Percentiles rank a stretch among this genome's conserved stretches.
phyloP scores from a whole-genome alignment of 805 yeast genomes.

The Pichia eremophila region DNA sequence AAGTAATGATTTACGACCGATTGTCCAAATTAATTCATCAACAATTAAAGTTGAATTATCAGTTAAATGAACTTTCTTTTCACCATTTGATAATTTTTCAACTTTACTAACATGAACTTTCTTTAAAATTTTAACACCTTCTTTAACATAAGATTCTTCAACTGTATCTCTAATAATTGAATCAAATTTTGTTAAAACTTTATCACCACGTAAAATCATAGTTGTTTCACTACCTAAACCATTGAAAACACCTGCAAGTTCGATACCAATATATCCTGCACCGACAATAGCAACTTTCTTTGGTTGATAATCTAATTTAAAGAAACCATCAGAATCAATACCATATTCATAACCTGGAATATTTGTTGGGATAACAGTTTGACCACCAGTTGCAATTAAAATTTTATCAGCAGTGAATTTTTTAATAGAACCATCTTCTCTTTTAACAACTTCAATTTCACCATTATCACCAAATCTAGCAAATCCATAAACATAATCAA shows the following conservation, averaged over 20 bases:
- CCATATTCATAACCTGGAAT: conserved; percentile 81
- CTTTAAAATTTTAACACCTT: conserved; percentile 78
- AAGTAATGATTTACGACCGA: conserved; percentile 76
- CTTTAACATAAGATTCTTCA: conserved; percentile 70
- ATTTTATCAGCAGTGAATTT: conserved; percentile 71
- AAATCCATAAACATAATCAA: conserved; percentile 77
- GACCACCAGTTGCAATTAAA: conserved; percentile 90
- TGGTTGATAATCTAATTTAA: conserved; percentile 73
- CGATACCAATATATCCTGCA: conserved; percentile 96
- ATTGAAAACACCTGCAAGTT: conserved; percentile 88
- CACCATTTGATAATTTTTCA: conserved; percentile 39
- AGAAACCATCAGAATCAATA: conserved; percentile 85
- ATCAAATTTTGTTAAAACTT: conserved; percentile 84
- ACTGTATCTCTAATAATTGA: conserved; percentile 66
- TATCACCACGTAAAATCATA: conserved; percentile 82
- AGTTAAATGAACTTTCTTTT: conserved; percentile 38
- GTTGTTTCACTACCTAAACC: conserved; percentile 82
- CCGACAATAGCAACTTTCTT: conserved; percentile 91
- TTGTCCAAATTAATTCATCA: conserved; percentile 85
- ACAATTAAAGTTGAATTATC: conserved; percentile 43
- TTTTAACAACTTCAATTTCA: conserved; percentile 66
- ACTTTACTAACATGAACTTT: conserved; percentile 41
- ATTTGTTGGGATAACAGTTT: conserved; percentile 57
- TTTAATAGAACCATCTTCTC: conserved; percentile 44
- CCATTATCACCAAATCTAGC: conserved; percentile 68